Conservation (phyloP, 352 stramenopile genomes). For the Pythium oligandrum region DNA sequence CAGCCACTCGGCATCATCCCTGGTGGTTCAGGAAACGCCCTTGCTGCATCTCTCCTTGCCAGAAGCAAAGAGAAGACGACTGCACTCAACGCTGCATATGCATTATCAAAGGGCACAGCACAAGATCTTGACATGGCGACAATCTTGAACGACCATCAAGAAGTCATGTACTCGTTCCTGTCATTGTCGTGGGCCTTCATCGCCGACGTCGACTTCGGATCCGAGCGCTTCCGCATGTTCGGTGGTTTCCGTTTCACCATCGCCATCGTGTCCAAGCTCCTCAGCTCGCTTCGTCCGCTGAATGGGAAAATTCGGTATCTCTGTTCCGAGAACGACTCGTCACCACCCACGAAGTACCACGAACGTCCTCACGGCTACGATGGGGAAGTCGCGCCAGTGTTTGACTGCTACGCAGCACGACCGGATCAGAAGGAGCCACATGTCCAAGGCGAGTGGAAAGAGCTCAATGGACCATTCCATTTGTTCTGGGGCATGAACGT, state of each 20-base stretch:
- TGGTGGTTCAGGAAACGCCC: slow-evolving; percentile 57
- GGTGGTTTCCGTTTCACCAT: slow-evolving; percentile 40
- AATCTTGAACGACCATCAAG: slow-evolving; percentile 32
- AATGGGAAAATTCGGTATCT: slow-evolving; percentile 24
- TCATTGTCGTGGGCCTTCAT: slow-evolving; percentile 81
- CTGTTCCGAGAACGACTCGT: slow-evolving; percentile 16
- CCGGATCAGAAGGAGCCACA: slow-evolving; percentile 14
- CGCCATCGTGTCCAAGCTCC: slow-evolving; percentile 26
- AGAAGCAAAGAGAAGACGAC: slow-evolving; percentile 42
- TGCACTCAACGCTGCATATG: slow-evolving; percentile 51
- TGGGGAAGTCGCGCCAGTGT: slow-evolving; percentile 16
- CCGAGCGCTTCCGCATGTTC: slow-evolving; percentile 38
- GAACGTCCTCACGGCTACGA: slow-evolving; percentile 22
- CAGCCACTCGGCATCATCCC: slow-evolving; percentile 35
- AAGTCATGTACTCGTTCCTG: slow-evolving; percentile 74
- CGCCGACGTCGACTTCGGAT: slow-evolving; percentile 52
- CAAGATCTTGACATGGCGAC: slow-evolving; percentile 68
- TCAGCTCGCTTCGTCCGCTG: slow-evolving; percentile 19
- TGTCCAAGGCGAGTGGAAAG: slow-evolving; percentile 24
- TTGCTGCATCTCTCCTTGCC: slow-evolving; percentile 49
- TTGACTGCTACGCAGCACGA: slow-evolving; percentile 17
- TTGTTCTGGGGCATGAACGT: slow-evolving; percentile 44
- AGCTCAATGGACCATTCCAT: slow-evolving; percentile 25
- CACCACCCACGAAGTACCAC: slow-evolving; percentile 16
- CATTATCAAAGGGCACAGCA: slow-evolving; percentile 53